phyloP scores from a whole-genome alignment of 2,329 filamentous ascomycete genomes.

The Colletotrichum cuscutae region DNA sequence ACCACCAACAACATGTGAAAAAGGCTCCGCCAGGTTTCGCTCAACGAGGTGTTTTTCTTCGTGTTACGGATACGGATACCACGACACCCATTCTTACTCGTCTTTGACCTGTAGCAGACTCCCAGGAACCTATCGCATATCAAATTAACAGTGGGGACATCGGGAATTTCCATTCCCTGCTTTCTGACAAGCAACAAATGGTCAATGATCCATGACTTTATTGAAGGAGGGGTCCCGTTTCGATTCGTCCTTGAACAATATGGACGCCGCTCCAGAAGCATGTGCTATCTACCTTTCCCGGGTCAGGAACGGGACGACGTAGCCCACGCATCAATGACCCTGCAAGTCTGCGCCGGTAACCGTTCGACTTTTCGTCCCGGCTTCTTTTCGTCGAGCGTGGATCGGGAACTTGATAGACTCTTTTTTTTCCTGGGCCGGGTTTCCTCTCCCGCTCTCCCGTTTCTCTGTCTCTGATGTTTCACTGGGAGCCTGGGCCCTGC shows the following conservation, averaged over 20 bases:
- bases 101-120: constrained; percentile 1
- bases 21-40: constrained; percentile 1
- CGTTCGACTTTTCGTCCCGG: constrained; percentile 17
- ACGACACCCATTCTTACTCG: constrained; percentile 9
- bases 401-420: constrained; percentile 2
- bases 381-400: constrained; percentile 33
- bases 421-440: neutral
- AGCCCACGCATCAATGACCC: neutral
- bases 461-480: neutral
- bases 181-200: neutral
- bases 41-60: neutral
- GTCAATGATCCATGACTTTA: neutral
- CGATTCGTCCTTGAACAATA: neutral
- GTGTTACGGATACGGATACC: neutral
- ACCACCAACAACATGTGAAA: constrained; percentile 21
- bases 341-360: neutral
- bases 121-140: constrained; percentile 7
- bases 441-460: neutral
- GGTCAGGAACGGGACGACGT: neutral
- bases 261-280: constrained; percentile 12
- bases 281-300: neutral
- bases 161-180: constrained; percentile 7
- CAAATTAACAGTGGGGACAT: neutral
- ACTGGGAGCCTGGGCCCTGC: neutral
- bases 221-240: neutral